Percentiles rank a stretch among this genome's conserved stretches.
Conservation (phyloP, 805 yeast species). For the Suhomyces sp. region DNA sequence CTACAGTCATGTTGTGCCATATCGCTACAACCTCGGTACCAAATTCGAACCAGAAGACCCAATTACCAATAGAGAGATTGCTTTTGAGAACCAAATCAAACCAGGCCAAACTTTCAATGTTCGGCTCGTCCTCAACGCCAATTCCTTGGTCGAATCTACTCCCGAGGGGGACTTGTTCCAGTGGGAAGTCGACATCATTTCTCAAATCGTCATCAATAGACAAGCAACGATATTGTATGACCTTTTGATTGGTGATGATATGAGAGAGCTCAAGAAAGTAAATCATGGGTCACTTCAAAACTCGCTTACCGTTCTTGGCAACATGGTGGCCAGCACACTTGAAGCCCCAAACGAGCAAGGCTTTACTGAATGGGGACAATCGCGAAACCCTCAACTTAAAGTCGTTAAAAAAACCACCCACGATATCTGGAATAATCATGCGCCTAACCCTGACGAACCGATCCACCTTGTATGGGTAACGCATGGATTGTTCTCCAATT, state of each 20-base stretch:
- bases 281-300: slow-evolving; percentile 21
- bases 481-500: slow-evolving; percentile 43
- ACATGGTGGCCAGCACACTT: neutral
- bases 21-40: slow-evolving; percentile 25
- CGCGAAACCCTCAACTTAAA: slow-evolving; percentile 21
- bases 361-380: neutral
- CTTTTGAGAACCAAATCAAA: slow-evolving; percentile 46
- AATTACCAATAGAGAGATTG: slow-evolving; percentile 28
- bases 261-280: slow-evolving; percentile 30
- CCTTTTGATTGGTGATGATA: slow-evolving; percentile 37
- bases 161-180: slow-evolving; percentile 18
- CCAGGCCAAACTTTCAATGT: slow-evolving; percentile 72
- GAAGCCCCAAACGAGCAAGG: neutral
- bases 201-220: slow-evolving; percentile 39
- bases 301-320: slow-evolving; percentile 1
- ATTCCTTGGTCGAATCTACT: slow-evolving; percentile 26
- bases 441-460: slow-evolving; percentile 26
- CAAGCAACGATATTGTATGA: slow-evolving; percentile 31
- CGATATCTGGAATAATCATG: slow-evolving; percentile 34
- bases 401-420: slow-evolving; percentile 26
- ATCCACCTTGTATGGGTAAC: slow-evolving; percentile 42
- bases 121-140: slow-evolving; percentile 47
- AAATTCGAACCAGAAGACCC: slow-evolving; percentile 22
- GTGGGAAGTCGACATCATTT: slow-evolving; percentile 41
- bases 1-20: slow-evolving; percentile 45